These are phyloP conservation scores for Lachancea waltii DNA, from an alignment of 805 yeast species.

Conservation along the genomic window DNA sequence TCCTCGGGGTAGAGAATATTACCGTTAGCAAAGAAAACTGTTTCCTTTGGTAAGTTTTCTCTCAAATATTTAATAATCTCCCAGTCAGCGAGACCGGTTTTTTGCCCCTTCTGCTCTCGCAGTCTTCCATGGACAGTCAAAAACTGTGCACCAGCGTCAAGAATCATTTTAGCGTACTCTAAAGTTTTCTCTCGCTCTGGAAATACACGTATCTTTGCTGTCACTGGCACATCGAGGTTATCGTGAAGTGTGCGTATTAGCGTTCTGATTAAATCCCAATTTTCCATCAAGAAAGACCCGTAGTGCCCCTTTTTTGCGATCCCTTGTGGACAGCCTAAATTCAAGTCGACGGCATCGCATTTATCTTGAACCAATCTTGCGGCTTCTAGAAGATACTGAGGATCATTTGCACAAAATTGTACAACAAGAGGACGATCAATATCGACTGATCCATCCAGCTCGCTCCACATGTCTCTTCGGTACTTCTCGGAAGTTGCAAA, in stretches of 20 bases:
- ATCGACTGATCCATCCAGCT: slow-evolving; percentile 62
- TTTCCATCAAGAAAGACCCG: slow-evolving; percentile 95
- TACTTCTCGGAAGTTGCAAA: slow-evolving; percentile 83
- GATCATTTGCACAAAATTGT: slow-evolving; percentile 95
- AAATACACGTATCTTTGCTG: slow-evolving; percentile 90
- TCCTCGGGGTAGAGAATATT: slow-evolving; percentile 89
- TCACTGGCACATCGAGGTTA: slow-evolving; percentile 77
- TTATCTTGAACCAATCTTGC: slow-evolving; percentile 72
- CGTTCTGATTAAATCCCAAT: slow-evolving; percentile 76
- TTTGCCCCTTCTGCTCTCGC: slow-evolving; percentile 95
- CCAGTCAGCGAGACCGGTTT: slow-evolving; percentile 96
- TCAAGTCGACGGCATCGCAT: slow-evolving; percentile 94
- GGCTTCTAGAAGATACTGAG: slow-evolving; percentile 73
- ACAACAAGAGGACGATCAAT: slow-evolving; percentile 83
- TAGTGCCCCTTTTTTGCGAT: slow-evolving; percentile 92
- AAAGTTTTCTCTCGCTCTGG: slow-evolving; percentile 79
- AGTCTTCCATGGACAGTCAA: slow-evolving; percentile 93
- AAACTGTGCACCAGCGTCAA: slow-evolving; percentile 92
- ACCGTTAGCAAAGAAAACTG: slow-evolving; percentile 92
- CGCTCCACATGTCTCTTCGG: slow-evolving; percentile 64
- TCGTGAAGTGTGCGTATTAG: slow-evolving; percentile 69
- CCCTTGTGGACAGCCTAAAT: slow-evolving; percentile 97
- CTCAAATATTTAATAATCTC: slow-evolving; percentile 62
- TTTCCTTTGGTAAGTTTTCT: slow-evolving; percentile 69
- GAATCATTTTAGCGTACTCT: slow-evolving; percentile 80